phyloP scores from a whole-genome alignment of 2,329 filamentous ascomycete species.

The Exophiala lecanii-corni region DNA sequence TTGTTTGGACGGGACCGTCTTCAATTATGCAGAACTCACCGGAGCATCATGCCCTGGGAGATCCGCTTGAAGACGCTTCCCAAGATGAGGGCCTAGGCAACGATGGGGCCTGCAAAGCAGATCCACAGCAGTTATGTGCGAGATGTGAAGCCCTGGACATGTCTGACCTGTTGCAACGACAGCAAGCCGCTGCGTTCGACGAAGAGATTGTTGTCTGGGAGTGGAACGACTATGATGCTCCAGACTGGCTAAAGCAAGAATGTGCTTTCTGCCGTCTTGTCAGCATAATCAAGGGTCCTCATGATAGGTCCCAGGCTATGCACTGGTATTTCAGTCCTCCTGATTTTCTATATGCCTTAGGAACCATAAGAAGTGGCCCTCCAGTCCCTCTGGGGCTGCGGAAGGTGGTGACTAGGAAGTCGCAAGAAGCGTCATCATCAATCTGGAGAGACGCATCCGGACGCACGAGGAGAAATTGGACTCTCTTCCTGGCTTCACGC shows the following conservation, averaged over 20 bases:
- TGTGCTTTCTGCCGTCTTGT: constrained; percentile 4
- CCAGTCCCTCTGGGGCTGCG: constrained; percentile 2
- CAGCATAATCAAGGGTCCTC: constrained; percentile 1
- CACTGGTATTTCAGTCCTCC: constrained; percentile 1
- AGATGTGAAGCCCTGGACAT: constrained; percentile 1
- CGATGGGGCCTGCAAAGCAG: not conserved
- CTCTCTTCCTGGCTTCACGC: constrained; percentile 2
- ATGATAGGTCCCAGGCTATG: constrained; percentile 2
- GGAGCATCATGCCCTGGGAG: too few relatives aligned
- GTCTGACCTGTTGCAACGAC: not conserved
- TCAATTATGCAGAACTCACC: too few relatives aligned
- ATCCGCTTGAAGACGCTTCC: not conserved
- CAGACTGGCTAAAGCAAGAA: constrained; percentile 1
- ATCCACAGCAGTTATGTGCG: not conserved
- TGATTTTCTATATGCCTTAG: constrained; percentile 1
- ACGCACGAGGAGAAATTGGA: constrained; percentile 2
- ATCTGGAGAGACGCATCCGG: constrained; percentile 3
- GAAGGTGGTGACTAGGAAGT: constrained; percentile 1
- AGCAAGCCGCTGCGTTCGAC: not conserved
- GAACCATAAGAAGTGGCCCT: too few relatives aligned
- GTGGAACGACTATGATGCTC: constrained; percentile 6
- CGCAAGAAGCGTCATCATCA: not conserved
- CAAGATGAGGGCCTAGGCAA: not conserved
- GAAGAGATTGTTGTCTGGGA: constrained; percentile 1
- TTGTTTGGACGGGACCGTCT: too few relatives aligned